These are phyloP conservation scores for Mixia osmundae DNA, from an alignment of 1,284 basidiomycete species.

Conservation along the genomic window DNA sequence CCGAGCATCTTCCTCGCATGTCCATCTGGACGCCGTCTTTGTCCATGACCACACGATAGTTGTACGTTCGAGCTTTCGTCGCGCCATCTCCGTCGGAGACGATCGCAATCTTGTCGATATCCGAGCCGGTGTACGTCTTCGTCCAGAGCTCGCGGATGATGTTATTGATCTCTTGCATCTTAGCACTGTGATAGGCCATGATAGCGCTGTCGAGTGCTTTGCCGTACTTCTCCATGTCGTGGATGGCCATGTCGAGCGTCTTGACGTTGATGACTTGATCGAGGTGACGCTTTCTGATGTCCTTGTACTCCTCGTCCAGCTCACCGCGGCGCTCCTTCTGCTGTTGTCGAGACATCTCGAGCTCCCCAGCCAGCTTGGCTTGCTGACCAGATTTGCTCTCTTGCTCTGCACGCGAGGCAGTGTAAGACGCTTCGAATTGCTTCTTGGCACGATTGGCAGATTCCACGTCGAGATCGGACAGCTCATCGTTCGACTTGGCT, in stretches of 20 bases:
- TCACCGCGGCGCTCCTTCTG: slow-evolving; percentile 44
- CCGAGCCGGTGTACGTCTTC: slow-evolving; percentile 98
- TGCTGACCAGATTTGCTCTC: slow-evolving; percentile 29
- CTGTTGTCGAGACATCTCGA: slow-evolving; percentile 48
- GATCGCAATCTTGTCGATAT: slow-evolving; percentile 95
- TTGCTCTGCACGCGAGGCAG: slow-evolving; percentile 33
- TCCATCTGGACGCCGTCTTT: slow-evolving; percentile 99
- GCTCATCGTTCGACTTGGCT: slow-evolving; percentile 40
- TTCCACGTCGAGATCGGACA: slow-evolving; percentile 53
- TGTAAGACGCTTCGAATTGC: slow-evolving; percentile 63
- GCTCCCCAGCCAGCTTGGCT: slow-evolving; percentile 53
- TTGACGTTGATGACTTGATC: slow-evolving; percentile 87
- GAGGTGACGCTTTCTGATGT: slow-evolving; percentile 61
- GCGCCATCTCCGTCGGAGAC: slow-evolving; percentile 71
- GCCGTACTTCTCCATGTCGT: slow-evolving; percentile 85
- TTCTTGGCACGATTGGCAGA: slow-evolving; percentile 51
- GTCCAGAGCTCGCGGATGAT: slow-evolving; percentile 91
- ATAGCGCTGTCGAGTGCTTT: slow-evolving; percentile 93
- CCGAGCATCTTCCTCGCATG: slow-evolving; percentile 94
- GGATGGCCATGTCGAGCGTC: slow-evolving; percentile 52
- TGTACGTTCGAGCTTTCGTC: slow-evolving; percentile 56
- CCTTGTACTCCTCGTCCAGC: slow-evolving; percentile 55
- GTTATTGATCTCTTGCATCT: slow-evolving; percentile 99
- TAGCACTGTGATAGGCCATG: slow-evolving; percentile 93
- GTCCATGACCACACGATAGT: slow-evolving; percentile 95